Conservation (phyloP, 1,284 basidiomycete genomes). For the Ganoderma resinaceum region DNA sequence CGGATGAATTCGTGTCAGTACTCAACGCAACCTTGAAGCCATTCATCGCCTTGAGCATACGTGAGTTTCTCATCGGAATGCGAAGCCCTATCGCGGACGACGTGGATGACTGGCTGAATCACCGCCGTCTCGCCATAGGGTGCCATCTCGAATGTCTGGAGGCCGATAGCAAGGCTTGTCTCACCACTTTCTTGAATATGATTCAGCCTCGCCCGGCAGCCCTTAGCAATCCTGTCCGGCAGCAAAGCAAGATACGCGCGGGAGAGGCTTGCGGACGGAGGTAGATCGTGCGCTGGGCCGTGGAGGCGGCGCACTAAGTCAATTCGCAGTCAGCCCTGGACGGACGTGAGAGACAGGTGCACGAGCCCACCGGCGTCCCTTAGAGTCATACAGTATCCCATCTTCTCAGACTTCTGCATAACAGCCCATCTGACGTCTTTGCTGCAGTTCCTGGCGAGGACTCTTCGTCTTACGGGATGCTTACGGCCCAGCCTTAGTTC, state of each 20-base stretch:
- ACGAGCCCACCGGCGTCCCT: neutral
- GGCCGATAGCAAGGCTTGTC: neutral
- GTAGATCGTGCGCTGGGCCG: neutral
- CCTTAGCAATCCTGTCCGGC: slow-evolving; percentile 4
- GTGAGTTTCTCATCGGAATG: neutral
- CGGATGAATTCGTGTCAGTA: neutral
- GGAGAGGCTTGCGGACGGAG: neutral
- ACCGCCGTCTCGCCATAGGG: neutral
- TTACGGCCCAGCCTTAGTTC: neutral
- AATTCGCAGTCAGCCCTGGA: neutral
- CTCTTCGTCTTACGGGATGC: neutral
- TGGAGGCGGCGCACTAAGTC: neutral
- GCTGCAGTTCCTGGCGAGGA: neutral
- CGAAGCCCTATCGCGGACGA: neutral
- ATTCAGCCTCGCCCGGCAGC: neutral
- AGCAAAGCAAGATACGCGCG: neutral
- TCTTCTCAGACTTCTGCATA: too few relatives aligned
- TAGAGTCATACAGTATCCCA: neutral
- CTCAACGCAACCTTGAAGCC: neutral
- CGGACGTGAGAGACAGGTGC: neutral
- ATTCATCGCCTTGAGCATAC: neutral
- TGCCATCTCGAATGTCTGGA: neutral
- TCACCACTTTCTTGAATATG: neutral
- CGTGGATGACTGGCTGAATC: neutral
- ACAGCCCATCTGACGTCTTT: neutral